Conservation (phyloP, 352 stramenopile genomes). For the Phytophthora boehmeriae region DNA sequence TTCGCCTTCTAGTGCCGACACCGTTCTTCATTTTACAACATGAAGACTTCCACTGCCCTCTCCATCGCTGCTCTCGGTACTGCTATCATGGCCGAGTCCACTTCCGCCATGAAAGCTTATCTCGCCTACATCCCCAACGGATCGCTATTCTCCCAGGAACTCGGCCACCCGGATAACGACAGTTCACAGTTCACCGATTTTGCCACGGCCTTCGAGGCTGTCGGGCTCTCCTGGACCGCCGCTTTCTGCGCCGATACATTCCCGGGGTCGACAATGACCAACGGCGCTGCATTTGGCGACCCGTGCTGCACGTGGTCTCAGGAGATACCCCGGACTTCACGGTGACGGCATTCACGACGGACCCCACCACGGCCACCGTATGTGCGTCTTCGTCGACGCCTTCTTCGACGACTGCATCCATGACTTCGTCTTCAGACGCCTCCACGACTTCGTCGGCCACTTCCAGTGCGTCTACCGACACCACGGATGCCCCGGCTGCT, state of each 20-base stretch:
- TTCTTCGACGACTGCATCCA: neutral
- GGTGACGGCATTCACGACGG: slow-evolving; percentile 15
- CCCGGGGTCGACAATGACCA: slow-evolving; percentile 9
- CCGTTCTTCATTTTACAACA: neutral
- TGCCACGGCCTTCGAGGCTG: slow-evolving; percentile 26
- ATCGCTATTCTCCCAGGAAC: slow-evolving; percentile 26
- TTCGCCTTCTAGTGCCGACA: neutral
- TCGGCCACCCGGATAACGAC: slow-evolving; percentile 28
- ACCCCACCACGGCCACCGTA: slow-evolving; percentile 7
- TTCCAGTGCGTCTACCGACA: neutral
- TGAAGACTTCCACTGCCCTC: slow-evolving; percentile 3
- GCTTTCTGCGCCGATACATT: slow-evolving; percentile 7
- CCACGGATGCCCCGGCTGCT: neutral
- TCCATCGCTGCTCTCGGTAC: neutral
- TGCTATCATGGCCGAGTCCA: neutral
- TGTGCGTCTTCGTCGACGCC: slow-evolving; percentile 1
- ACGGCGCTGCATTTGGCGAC: slow-evolving; percentile 37
- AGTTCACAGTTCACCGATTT: slow-evolving; percentile 30
- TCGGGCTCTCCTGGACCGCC: slow-evolving; percentile 11
- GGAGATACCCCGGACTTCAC: slow-evolving; percentile 25
- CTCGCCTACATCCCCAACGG: slow-evolving; percentile 37
- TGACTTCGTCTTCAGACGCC: neutral
- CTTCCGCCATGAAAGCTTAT: slow-evolving; percentile 1
- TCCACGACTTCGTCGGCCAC: neutral
- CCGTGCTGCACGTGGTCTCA: slow-evolving; percentile 41